These are phyloP conservation scores for Microbotryomycetes sp. DNA, from an alignment of 1,284 basidiomycete species.

Conservation along the genomic window DNA sequence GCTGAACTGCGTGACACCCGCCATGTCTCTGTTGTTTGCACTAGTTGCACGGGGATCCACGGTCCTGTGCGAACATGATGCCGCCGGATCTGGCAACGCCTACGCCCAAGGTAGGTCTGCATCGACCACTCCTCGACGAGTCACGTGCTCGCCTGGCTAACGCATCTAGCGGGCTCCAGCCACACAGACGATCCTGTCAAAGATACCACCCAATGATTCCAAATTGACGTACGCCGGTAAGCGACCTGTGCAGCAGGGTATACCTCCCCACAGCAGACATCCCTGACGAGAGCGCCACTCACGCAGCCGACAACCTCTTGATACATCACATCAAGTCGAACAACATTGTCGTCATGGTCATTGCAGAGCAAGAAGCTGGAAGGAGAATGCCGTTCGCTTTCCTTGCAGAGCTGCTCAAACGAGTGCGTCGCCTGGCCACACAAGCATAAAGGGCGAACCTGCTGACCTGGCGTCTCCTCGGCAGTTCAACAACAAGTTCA, in stretches of 20 bases:
- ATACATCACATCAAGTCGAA: constrained; percentile 73
- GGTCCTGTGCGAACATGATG: constrained; percentile 74
- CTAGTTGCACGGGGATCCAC: constrained; percentile 70
- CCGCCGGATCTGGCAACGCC: constrained; percentile 51
- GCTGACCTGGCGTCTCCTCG: no score
- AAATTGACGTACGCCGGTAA: constrained; percentile 65
- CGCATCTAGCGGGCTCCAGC: constrained; percentile 46
- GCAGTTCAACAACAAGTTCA: constrained; percentile 52
- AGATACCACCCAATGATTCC: constrained; percentile 88
- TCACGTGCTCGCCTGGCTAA: constrained; percentile 14
- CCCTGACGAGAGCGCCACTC: background rate
- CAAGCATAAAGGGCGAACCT: no score
- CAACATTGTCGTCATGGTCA: constrained; percentile 76
- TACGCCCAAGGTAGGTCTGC: constrained; percentile 66
- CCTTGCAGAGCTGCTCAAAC: constrained; percentile 71
- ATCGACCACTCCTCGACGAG: background rate
- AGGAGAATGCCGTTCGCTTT: constrained; percentile 91
- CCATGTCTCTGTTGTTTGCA: constrained; percentile 60
- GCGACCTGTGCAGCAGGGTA: no score
- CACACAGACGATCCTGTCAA: constrained; percentile 82
- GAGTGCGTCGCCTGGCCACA: constrained; percentile 44
- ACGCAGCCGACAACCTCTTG: constrained; percentile 72
- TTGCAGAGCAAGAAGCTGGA: constrained; percentile 85
- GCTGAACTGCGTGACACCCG: no score
- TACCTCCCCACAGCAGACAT: no score